Conservation (phyloP, 164 flowering plant genomes). For the Macadamia integrifolia region DNA sequence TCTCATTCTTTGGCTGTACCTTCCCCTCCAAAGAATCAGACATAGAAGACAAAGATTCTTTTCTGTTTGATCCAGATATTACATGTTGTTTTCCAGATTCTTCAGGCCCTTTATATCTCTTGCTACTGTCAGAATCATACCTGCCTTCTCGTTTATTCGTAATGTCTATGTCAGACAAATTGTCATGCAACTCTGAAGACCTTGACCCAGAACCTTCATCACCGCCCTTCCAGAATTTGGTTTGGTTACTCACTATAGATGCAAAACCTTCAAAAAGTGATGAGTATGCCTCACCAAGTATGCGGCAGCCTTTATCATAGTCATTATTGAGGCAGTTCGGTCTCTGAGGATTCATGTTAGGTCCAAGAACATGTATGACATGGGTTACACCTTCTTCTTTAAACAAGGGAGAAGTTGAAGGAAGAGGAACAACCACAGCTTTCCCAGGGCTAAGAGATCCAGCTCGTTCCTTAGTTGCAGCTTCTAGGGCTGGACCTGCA, state of each 20-base stretch:
- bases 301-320: constrained; percentile 61
- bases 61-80: constrained; percentile 7
- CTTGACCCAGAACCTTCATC: constrained; percentile 5
- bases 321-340: constrained; percentile 73
- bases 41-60: constrained; percentile 1
- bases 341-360: constrained; percentile 91
- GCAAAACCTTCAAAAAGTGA: constrained; percentile 77
- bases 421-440: constrained; percentile 72
- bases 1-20: constrained; percentile 14
- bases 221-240: constrained; percentile 12
- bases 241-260: constrained; percentile 32
- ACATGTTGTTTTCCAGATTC: constrained; percentile 15
- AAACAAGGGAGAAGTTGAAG: constrained; percentile 62
- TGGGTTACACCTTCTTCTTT: constrained; percentile 81
- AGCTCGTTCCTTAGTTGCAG: constrained; percentile 72
- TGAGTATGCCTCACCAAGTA: constrained; percentile 72
- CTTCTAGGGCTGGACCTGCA: constrained; percentile 70
- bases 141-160: constrained; percentile 38
- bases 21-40: constrained; percentile 12
- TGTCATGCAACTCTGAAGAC: constrained; percentile 16
- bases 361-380: constrained; percentile 97
- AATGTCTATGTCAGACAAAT: constrained; percentile 10
- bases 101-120: constrained; percentile 49
- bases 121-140: constrained; percentile 38
- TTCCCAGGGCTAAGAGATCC: constrained; percentile 64